A percentile compares a stretch with the other conserved stretches of the same genome.
Conservation (phyloP, 805 yeast species). For the Wickerhamiella parazyma region DNA sequence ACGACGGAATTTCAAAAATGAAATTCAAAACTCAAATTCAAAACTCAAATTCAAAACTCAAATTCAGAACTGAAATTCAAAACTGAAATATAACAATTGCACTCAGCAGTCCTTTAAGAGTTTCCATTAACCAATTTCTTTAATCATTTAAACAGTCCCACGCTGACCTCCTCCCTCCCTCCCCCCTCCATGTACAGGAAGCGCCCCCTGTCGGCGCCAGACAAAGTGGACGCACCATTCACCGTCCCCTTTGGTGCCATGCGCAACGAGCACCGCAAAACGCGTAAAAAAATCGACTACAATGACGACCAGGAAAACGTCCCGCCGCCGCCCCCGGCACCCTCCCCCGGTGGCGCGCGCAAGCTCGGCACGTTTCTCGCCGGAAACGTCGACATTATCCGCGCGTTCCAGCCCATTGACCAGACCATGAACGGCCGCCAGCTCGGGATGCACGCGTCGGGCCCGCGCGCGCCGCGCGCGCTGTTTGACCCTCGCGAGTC, state of each 20-base stretch:
- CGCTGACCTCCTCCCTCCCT: not conserved
- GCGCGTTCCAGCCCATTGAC: constrained; percentile 15
- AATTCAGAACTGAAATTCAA: too few relatives aligned
- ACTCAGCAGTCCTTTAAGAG: too few relatives aligned
- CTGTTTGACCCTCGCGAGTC: constrained; percentile 94
- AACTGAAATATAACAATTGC: too few relatives aligned
- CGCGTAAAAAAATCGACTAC: constrained; percentile 9
- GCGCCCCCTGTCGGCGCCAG: constrained; percentile 7
- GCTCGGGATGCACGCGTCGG: constrained; percentile 4
- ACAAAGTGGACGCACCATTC: constrained; percentile 9
- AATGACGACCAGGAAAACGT: not conserved
- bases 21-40: too few relatives aligned
- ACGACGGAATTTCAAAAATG: too few relatives aligned
- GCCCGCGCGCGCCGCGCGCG: constrained; percentile 59
- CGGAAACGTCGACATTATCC: constrained; percentile 14
- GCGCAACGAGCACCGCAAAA: constrained; percentile 4
- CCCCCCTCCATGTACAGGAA: constrained; percentile 6
- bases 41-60: too few relatives aligned
- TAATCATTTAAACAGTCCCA: not conserved
- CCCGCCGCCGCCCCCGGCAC: not conserved
- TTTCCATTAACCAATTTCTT: too few relatives aligned
- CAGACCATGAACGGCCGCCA: not conserved
- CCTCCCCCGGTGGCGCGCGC: not conserved
- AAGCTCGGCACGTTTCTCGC: constrained; percentile 6
- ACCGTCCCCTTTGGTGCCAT: constrained; percentile 5